Conservation (phyloP, 2,329 filamentous ascomycete species). For the Fusarium pilosicola region DNA sequence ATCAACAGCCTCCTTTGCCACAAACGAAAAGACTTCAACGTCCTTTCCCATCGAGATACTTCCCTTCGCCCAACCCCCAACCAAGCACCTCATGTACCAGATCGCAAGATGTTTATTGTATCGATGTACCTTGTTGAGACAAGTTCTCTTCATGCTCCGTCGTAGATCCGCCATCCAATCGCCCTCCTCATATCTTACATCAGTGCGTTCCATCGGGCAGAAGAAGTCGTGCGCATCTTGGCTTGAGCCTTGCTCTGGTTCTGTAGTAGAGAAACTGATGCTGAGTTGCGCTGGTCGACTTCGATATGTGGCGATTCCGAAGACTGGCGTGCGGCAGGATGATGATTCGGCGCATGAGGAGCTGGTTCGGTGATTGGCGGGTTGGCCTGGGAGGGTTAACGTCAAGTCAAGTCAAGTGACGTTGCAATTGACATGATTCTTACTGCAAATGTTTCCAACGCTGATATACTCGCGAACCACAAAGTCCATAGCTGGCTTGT, state of each 20-base stretch:
- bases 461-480: constrained; percentile 41
- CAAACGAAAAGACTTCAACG: constrained; percentile 34
- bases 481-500: constrained; percentile 45
- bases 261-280: constrained; percentile 42
- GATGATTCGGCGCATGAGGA: constrained; percentile 28
- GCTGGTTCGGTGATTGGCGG: constrained; percentile 20
- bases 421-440: not conserved
- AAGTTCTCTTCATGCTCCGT: constrained; percentile 32
- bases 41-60: constrained; percentile 40
- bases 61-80: constrained; percentile 41
- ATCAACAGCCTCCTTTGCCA: constrained; percentile 34
- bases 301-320: constrained; percentile 42
- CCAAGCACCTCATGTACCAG: constrained; percentile 43
- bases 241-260: constrained; percentile 14
- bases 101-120: constrained; percentile 48
- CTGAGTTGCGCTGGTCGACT: constrained; percentile 43
- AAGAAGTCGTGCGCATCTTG: constrained; percentile 28
- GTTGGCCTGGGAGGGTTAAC: constrained; percentile 26
- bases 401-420: too few species aligned
- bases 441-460: constrained; percentile 46
- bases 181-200: constrained; percentile 40
- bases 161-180: constrained; percentile 40
- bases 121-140: constrained; percentile 42
- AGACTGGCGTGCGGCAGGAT: constrained; percentile 35
- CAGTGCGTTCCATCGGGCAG: constrained; percentile 42